These are phyloP conservation scores for Annulohypoxylon moriforme DNA, from an alignment of 495 filamentous ascomycete species.

Conservation along the genomic window DNA sequence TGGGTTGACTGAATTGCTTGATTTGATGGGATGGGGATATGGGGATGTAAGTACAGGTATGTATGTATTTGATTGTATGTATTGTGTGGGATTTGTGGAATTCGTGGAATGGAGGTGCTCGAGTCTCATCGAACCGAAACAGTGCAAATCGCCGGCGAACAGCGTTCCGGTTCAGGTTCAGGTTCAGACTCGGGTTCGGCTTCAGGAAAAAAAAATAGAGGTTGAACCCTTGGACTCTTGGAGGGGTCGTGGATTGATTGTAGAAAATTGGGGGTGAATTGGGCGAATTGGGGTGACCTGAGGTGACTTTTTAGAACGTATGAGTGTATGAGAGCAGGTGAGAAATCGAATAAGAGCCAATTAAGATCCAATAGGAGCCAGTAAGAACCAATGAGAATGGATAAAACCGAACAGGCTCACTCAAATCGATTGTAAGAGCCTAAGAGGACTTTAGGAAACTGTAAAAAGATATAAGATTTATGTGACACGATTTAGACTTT, in stretches of 20 bases:
- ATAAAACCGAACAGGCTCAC: constrained; percentile 15
- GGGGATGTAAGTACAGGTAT: constrained; percentile 10
- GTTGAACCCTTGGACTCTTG: background rate
- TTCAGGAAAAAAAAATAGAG: background rate
- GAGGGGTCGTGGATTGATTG: background rate
- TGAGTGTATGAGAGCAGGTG: background rate
- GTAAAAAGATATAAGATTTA: constrained; percentile 14
- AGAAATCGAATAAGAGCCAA: background rate
- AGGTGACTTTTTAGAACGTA: constrained; percentile 1
- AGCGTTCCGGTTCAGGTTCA: constrained; percentile 30
- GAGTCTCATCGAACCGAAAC: constrained; percentile 3
- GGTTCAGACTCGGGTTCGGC: background rate
- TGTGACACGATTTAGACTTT: constrained; percentile 1
- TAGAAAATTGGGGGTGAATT: background rate
- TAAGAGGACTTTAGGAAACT: background rate
- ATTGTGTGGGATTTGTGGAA: background rate
- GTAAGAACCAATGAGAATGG: background rate
- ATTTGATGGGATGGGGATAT: constrained; percentile 27
- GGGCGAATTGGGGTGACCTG: background rate
- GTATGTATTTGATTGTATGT: constrained; percentile 3
- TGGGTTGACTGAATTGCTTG: constrained; percentile 29
- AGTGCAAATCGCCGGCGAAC: constrained; percentile 38
- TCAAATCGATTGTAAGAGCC: background rate
- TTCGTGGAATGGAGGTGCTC: background rate
- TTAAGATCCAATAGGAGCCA: background rate